phyloP scores from a whole-genome alignment of 768 basidiomycete species.

The Myochromella boudieri region DNA sequence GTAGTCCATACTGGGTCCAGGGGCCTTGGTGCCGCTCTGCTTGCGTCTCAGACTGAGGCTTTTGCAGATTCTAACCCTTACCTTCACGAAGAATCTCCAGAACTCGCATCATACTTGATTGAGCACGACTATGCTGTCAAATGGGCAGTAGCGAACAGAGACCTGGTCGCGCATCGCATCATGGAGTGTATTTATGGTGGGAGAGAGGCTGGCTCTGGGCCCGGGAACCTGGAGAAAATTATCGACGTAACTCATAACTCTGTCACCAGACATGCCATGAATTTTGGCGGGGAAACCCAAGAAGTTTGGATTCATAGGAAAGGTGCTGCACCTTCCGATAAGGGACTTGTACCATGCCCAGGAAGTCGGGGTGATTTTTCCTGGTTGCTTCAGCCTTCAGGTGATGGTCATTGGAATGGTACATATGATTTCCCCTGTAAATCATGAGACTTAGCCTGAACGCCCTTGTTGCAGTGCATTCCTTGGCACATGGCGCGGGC shows the following conservation, averaged over 20 bases:
- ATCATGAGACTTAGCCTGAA: not conserved
- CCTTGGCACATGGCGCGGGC: slow-evolving; percentile 40
- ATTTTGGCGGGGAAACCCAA: slow-evolving; percentile 15
- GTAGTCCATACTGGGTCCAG: slow-evolving; percentile 38
- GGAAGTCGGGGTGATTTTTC: slow-evolving; percentile 39
- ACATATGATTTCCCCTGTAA: not conserved
- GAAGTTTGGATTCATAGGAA: slow-evolving; percentile 39
- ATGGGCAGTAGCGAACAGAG: slow-evolving; percentile 39
- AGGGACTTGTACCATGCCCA: slow-evolving; percentile 34
- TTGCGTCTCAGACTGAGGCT: slow-evolving; percentile 25
- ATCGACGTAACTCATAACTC: slow-evolving; percentile 40
- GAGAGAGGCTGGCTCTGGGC: not conserved
- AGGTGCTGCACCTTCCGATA: slow-evolving; percentile 36
- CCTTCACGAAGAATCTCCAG: slow-evolving; percentile 26
- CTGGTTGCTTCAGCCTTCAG: slow-evolving; percentile 32
- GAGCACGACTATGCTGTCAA: slow-evolving; percentile 36
- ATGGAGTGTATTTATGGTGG: slow-evolving; percentile 26
- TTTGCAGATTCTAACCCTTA: slow-evolving; percentile 39
- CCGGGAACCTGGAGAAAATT: slow-evolving; percentile 25
- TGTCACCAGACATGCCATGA: slow-evolving; percentile 24
- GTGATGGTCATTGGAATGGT: slow-evolving; percentile 36
- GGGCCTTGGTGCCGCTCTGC: slow-evolving; percentile 33
- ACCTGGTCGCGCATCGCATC: slow-evolving; percentile 37
- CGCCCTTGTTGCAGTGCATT: slow-evolving; percentile 23
- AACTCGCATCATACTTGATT: slow-evolving; percentile 27